A percentile compares a stretch with the other conserved stretches of the same genome.
These are phyloP conservation scores for Funneliformis caledonium DNA, from an alignment of 371 early-diverging fungal species.

Conservation along the genomic window DNA sequence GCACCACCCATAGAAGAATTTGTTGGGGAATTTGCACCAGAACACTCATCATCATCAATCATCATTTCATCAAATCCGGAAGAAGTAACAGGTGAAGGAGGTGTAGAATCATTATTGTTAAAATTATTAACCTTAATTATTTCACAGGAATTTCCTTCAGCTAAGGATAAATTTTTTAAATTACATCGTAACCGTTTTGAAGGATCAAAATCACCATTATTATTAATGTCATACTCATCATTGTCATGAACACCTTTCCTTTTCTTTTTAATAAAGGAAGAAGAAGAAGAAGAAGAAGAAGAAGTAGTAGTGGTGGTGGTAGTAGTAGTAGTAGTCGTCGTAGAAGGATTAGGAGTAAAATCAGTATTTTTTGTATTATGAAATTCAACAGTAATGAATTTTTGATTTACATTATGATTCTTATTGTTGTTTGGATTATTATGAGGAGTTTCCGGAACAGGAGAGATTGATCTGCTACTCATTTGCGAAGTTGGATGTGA, in stretches of 20 bases:
- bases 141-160: not conserved
- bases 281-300: too few species aligned
- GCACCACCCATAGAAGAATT: not conserved
- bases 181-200: not conserved
- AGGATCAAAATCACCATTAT: not conserved
- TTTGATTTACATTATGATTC: not conserved
- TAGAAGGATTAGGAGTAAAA: not conserved
- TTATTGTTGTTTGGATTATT: constrained; percentile 1
- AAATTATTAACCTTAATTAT: not conserved
- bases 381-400: constrained; percentile 5
- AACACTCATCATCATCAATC: constrained; percentile 30
- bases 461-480: constrained; percentile 1
- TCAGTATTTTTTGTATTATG: not conserved
- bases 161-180: not conserved
- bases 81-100: constrained; percentile 10
- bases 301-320: too few species aligned
- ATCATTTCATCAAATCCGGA: constrained; percentile 34
- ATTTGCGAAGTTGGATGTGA: constrained; percentile 3
- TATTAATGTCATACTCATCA: constrained; percentile 6
- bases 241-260: constrained; percentile 13
- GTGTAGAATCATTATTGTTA: constrained; percentile 3
- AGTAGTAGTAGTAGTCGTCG: not conserved
- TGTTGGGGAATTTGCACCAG: constrained; percentile 12
- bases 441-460: constrained; percentile 7
- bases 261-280: constrained; percentile 7